Conservation (phyloP, 805 yeast species). For the Zygoascus biomembranicola region DNA sequence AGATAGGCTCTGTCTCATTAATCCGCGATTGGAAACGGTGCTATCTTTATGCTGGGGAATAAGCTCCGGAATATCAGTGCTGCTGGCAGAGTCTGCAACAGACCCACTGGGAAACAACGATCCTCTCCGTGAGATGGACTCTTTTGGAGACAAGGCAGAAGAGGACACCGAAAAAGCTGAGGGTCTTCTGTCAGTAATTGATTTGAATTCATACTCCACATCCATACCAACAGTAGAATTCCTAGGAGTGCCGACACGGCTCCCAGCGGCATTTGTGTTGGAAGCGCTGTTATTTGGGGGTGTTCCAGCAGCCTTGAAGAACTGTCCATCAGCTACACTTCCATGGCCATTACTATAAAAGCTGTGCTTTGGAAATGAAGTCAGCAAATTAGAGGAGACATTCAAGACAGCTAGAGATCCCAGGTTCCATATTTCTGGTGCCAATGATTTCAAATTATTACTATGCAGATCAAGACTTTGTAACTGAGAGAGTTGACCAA, state of each 20-base stretch:
- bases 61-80: neutral
- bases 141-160: conserved; percentile 14
- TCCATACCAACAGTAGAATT: conserved; percentile 6
- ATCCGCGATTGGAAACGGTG: conserved; percentile 9
- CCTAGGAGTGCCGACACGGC: neutral
- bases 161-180: conserved; percentile 11
- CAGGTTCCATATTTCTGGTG: conserved; percentile 59
- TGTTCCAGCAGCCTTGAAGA: neutral
- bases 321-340: conserved; percentile 16
- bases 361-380: conserved; percentile 42
- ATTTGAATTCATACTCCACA: conserved; percentile 9
- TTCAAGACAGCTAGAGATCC: conserved; percentile 51
- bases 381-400: conserved; percentile 64
- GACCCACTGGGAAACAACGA: conserved; percentile 4
- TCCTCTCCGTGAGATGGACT: conserved; percentile 11
- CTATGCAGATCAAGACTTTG: conserved; percentile 71
- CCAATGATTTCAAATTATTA: conserved; percentile 66
- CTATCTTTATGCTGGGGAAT: conserved; percentile 4
- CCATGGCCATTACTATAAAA: conserved; percentile 16
- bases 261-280: neutral
- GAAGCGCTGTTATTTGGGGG: neutral
- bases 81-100: neutral
- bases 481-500: conserved; percentile 52
- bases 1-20: conserved; percentile 27
- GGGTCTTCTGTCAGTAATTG: conserved; percentile 7